Evolutionary conservation across 202 grass and related monocot species (phyloP), one percentile per base, ranked within the genome.

Genomic region (Hordeum pubiflorum): DNA sequence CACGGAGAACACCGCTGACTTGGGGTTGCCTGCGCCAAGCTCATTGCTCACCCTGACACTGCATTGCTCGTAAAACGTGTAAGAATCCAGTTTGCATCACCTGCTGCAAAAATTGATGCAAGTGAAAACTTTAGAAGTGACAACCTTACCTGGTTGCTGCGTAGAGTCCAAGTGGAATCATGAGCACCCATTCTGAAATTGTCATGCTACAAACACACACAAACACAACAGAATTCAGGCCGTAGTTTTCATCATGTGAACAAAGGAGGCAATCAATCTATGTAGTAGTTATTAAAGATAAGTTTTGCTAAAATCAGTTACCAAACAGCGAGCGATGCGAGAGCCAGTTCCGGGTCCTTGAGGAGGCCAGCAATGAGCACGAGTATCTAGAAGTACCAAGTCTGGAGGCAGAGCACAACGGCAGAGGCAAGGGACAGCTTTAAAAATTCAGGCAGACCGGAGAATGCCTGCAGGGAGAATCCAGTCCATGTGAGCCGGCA

Each of bases 1-100:
- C 4, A 97, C 93, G 1, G 93, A 89, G 56, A 97, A 97, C 2
- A 39, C 81, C 1, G 93, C 90, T 5, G 88, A 77, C 24, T 87
- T 97, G 0, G 93, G 93, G 72, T 97, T 84, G 31, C 93, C 81
- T 0, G 90, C 93, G 9, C 93, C 90, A 11, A 96, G 93, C 57
- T 96, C 93, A 31, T 96, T 92, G 87, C 93, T 87, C 24, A 92
- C 93, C 72, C 90, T 77, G 6, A 96, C 93, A 12, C 93, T 96
- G 69, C 23, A 60, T 60, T 2, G 1, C 0, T 40, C 38, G 38
- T 40, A 13, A 26, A 87, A 76, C 44, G 7, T 3, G 26, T 0
- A 85, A 37, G 21, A 10, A 65, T n/a, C n/a, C 2, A n/a, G 29
- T 55, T 76, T 7, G 38, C 32, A 31, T 15, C 3, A 31, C 29